Evolutionary conservation across 2,329 filamentous ascomycete genomes (phyloP).

Genomic region (Phaeophleospora eucalypticola): DNA sequence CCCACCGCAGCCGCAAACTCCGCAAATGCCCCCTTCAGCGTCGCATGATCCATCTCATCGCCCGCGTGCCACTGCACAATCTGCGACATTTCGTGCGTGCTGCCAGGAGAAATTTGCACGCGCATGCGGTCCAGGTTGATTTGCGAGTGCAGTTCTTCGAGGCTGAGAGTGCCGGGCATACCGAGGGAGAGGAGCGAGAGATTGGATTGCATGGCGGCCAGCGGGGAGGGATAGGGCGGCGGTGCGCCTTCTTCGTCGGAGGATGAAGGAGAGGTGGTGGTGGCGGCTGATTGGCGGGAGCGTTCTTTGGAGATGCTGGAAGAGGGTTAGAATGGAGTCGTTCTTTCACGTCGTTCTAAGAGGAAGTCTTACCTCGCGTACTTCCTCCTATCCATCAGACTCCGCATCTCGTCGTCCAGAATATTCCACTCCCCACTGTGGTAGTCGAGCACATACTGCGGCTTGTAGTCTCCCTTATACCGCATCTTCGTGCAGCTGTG

Average conservation of each 20-base stretch:
- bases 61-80: conserved; percentile 60
- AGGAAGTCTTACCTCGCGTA: conserved; percentile 40
- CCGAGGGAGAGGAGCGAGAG: conserved; percentile 55
- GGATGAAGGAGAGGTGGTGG: background rate
- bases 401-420: conserved; percentile 30
- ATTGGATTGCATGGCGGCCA: conserved; percentile 34
- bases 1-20: conserved; percentile 66
- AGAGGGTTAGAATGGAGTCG: background rate
- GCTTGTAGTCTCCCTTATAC: conserved; percentile 77
- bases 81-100: conserved; percentile 32
- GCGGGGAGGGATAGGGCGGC: conserved; percentile 12
- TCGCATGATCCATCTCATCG: conserved; percentile 44
- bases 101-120: conserved; percentile 44
- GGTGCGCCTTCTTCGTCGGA: conserved; percentile 4
- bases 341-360: background rate
- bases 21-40: conserved; percentile 59
- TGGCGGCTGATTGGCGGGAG: conserved; percentile 17
- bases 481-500: conserved; percentile 77
- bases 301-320: conserved; percentile 37
- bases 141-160: conserved; percentile 48
- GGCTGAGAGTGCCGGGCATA: conserved; percentile 63
- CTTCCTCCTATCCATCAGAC: conserved; percentile 50
- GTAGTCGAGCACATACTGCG: conserved; percentile 70
- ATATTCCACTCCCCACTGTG: conserved; percentile 35
- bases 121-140: conserved; percentile 58